Evolutionary conservation across 2,329 filamentous ascomycete species (phyloP).

Genomic region (Blastomyces percursus): DNA sequence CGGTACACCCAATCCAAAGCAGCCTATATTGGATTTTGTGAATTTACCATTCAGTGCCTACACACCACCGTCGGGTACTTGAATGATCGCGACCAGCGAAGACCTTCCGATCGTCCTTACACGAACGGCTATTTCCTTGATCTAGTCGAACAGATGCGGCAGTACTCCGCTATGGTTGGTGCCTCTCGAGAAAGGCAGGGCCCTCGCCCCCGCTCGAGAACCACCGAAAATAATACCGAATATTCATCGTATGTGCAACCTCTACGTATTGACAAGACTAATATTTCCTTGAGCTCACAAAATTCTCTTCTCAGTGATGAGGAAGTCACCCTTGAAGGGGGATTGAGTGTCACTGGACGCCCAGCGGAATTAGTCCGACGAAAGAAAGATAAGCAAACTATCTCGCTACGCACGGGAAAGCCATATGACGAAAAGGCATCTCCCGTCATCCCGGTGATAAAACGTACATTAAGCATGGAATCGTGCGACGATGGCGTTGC

Average conservation of each 20-base stretch:
- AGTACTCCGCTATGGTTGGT: slow-evolving; percentile 77
- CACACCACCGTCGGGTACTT: slow-evolving; percentile 80
- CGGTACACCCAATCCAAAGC: slow-evolving; percentile 57
- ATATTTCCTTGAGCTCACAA: slow-evolving; percentile 9
- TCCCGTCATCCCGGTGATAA: slow-evolving; percentile 31
- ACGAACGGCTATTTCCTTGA: slow-evolving; percentile 96
- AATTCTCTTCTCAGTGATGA: slow-evolving; percentile 43
- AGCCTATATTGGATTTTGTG: slow-evolving; percentile 78
- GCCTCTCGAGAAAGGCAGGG: slow-evolving; percentile 56
- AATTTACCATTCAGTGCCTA: slow-evolving; percentile 80
- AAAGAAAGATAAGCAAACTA: slow-evolving; percentile 59
- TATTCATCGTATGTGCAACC: slow-evolving; percentile 36
- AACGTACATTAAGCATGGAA: slow-evolving; percentile 44
- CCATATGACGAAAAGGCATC: slow-evolving; percentile 42
- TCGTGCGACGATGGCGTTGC: slow-evolving; percentile 68
- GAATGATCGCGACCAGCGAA: slow-evolving; percentile 73
- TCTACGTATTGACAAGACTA: not conserved
- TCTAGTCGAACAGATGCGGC: slow-evolving; percentile 81
- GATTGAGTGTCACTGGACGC: slow-evolving; percentile 67
- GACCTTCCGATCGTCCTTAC: slow-evolving; percentile 78
- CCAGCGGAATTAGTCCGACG: slow-evolving; percentile 75
- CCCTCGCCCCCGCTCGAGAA: slow-evolving; percentile 20
- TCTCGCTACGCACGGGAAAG: slow-evolving; percentile 64
- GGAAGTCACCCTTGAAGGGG: slow-evolving; percentile 69
- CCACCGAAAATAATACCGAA: slow-evolving; percentile 38